Evolutionary conservation across 495 filamentous ascomycete genomes (phyloP).

Genomic region (Neurospora sp.): DNA sequence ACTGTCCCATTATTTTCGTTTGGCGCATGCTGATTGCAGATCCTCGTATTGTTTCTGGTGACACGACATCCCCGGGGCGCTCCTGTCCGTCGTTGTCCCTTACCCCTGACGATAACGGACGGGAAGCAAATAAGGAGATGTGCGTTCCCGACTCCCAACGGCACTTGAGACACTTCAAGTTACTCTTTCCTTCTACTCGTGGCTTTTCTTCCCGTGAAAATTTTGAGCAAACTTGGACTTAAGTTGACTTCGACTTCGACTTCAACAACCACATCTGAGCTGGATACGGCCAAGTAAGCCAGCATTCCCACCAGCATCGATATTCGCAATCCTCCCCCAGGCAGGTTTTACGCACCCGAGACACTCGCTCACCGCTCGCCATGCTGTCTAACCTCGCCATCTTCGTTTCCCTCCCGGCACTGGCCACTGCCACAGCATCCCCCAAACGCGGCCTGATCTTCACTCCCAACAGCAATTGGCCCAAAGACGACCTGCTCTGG

Average conservation of each 20-base stretch:
- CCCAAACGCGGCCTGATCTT: conserved; percentile 54
- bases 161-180: background rate
- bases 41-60: background rate
- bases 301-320: background rate
- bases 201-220: background rate
- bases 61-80: background rate
- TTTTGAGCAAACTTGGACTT: background rate
- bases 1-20: background rate
- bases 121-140: background rate
- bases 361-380: background rate
- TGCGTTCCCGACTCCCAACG: background rate
- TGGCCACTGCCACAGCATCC: background rate
- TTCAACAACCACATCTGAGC: background rate
- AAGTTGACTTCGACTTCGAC: background rate
- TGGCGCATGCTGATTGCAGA: background rate
- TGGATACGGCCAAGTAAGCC: background rate
- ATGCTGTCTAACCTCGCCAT: background rate
- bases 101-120: background rate
- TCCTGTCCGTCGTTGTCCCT: background rate
- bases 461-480: conserved; percentile 30
- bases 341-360: background rate
- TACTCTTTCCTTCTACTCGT: background rate
- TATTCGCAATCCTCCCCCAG: background rate
- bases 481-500: conserved; percentile 45
- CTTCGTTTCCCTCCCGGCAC: background rate